Base-by-base conservation (phyloP, 2,329 filamentous ascomycete species). In the Parastagonospora nodorum region DNA sequence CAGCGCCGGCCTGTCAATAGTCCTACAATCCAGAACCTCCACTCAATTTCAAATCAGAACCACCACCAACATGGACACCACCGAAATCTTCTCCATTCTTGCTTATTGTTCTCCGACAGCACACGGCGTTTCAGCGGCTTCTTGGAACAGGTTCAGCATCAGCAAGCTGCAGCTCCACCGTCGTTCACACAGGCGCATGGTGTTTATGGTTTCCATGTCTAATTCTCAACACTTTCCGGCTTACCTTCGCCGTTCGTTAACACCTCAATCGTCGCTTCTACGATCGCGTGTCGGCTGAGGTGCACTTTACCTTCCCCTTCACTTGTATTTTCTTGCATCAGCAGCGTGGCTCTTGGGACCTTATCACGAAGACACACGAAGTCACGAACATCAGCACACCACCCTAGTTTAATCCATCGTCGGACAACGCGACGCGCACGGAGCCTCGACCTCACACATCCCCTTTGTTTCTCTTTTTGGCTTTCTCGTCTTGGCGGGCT, bases 51-150 rank as follows among this genome's bases (percentile, higher is more conserved):
- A 44, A 38, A 44, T 43, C 55, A 50, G 33, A 54, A 53, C 29
- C 57, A 60, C 42, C 60, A 57, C 45, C 51, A 54, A 43, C 58
- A 62, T 51, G 60, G 60, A 44, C 57, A 65, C 42, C 60, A 64
- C 38, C 63, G 62, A 48, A 67, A 63, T 58, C 57, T 66, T 53
- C 56, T 69, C 57, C 68, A 72, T 72, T 72, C 68, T 73, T 73
- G 69, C 60, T 64, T 71, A 73, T 73, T 72, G 61, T 68, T 72
- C 60, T 45, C 63, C 45, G 66, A 69, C 48, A 61, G 56, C 50
- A 62, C 57, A 39, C 48, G 65, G 62, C 65, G 66, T 58, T 66
- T 65, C 60, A 63, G 65, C 48, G 60, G 63, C 52, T 53, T 63
- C 53, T 50, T 61, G 55, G 63, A 67, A 46, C 60, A 63, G 31